Evolutionary conservation across 2,329 filamentous ascomycete genomes (phyloP), one percentile per base, ranked within the genome.

Genomic region (Stagonosporopsis rhizophila): DNA sequence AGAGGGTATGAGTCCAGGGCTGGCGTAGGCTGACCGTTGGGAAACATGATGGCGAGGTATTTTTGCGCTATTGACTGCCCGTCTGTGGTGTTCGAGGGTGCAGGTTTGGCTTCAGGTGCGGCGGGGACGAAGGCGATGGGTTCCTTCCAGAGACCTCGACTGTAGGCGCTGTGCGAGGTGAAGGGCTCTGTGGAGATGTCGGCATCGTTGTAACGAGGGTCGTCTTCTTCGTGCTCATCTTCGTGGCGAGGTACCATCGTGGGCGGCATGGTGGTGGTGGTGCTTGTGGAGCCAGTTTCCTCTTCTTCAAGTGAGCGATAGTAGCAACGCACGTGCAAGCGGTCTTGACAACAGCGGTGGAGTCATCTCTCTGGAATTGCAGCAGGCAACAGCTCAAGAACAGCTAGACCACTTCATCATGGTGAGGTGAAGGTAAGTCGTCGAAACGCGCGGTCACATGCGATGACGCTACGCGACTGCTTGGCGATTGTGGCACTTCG

Each of bases 31-130:
- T 61, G 60, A 17, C 65, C 69, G 34, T 80, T 79, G 1, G 80
- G 79, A n/a, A 90, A 77, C 19, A 91, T 89, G 56, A 91, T 82
- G 57, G 82, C 85, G 23, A 90, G 81, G 65, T 92, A 91, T 41
- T 85, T 76, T 52, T 90, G 85, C 1, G 85, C 81, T 30, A 85
- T 71, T 70, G 58, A 85, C 8, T 81, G 78, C 23, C 85, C 85
- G 59, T 72, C 66, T 61, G 82, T 67, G 20, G 71, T 65, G 50
- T 64, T 65, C 39, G 59, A 44, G n/a, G 60, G 27, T n/a, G 58
- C 37, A 15, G 67, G 61, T 6, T 65, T 32, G 23, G 59, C 52
- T 23, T 62, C 41, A 6, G 70, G 48, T 5, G 78, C 76, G 19
- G 84, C 81, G 19, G 82, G 79, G 14, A 89, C 83, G 68, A 89